These are phyloP conservation scores for Aspergillus sojae DNA, from an alignment of 2,329 filamentous ascomycete species.

Conservation along the genomic window DNA sequence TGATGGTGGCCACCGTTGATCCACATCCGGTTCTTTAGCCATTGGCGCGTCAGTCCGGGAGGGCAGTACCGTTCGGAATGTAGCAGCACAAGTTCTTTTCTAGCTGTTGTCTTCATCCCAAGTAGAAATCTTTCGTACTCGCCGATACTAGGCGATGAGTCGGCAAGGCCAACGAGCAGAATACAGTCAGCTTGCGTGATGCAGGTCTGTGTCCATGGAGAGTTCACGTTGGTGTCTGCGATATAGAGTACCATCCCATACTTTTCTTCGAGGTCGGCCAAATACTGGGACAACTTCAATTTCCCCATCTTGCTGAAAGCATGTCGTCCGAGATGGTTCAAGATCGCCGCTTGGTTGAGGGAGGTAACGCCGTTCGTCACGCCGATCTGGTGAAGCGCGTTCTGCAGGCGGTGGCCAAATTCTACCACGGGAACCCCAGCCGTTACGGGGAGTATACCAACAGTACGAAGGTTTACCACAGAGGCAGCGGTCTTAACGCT, in stretches of 20 bases:
- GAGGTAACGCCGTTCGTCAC: slow-evolving; percentile 87
- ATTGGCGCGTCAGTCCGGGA: slow-evolving; percentile 81
- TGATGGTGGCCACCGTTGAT: slow-evolving; percentile 98
- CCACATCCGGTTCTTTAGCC: slow-evolving; percentile 92
- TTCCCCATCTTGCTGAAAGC: slow-evolving; percentile 98
- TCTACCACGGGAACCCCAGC: slow-evolving; percentile 91
- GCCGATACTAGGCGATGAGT: slow-evolving; percentile 85
- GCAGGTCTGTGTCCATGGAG: slow-evolving; percentile 97
- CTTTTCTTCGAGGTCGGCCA: slow-evolving; percentile 95
- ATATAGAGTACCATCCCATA: slow-evolving; percentile 95
- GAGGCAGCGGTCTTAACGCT: slow-evolving; percentile 66
- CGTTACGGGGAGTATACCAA: slow-evolving; percentile 88
- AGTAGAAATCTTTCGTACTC: slow-evolving; percentile 96
- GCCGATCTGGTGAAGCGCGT: slow-evolving; percentile 85
- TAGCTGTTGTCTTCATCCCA: slow-evolving; percentile 94
- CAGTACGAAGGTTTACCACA: slow-evolving; percentile 87
- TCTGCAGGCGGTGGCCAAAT: slow-evolving; percentile 86
- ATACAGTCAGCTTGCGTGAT: slow-evolving; percentile 97
- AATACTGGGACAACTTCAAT: slow-evolving; percentile 89
- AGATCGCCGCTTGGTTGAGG: slow-evolving; percentile 87
- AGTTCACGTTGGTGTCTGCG: slow-evolving; percentile 94
- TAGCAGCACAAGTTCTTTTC: slow-evolving; percentile 87
- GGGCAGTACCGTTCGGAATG: slow-evolving; percentile 86
- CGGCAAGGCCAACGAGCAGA: slow-evolving; percentile 85
- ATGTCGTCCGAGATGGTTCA: slow-evolving; percentile 93